Percentiles rank a stretch among this genome's conserved stretches.
Conservation (phyloP, 495 filamentous ascomycete genomes). For the Cetradonia linearis region DNA sequence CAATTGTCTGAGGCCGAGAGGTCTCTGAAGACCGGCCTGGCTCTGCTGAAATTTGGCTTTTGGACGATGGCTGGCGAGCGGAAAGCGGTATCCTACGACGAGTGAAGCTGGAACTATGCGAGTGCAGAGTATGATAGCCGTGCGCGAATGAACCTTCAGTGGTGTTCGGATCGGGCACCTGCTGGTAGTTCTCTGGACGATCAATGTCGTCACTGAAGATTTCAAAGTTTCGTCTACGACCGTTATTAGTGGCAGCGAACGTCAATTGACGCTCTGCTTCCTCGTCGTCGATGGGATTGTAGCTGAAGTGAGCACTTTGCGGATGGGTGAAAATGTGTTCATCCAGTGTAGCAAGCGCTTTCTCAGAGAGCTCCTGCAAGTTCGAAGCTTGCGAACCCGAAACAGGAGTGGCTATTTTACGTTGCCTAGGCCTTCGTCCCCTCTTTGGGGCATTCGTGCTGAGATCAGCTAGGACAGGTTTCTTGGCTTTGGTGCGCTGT, state of each 20-base stretch:
- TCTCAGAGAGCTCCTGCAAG: constrained; percentile 9
- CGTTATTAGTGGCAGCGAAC: constrained; percentile 21
- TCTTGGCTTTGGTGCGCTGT: constrained; percentile 22
- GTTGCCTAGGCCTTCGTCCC: neutral
- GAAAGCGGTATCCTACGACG: neutral
- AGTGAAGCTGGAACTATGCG: neutral
- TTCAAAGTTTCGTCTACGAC: constrained; percentile 25
- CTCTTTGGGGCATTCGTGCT: constrained; percentile 15
- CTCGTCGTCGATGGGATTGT: constrained; percentile 18
- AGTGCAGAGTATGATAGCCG: neutral
- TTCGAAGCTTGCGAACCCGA: constrained; percentile 6
- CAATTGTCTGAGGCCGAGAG: neutral
- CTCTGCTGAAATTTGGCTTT: neutral
- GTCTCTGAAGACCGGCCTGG: neutral
- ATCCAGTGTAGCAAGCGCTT: constrained; percentile 10
- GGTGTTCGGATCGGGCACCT: neutral
- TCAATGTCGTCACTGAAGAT: constrained; percentile 32
- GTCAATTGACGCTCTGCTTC: constrained; percentile 31
- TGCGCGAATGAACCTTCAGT: neutral
- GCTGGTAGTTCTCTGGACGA: constrained; percentile 11
- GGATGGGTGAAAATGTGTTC: neutral
- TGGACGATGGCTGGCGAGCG: neutral
- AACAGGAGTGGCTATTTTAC: neutral
- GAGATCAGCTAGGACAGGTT: constrained; percentile 6
- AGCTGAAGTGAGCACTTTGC: constrained; percentile 2